Percentiles rank a stretch among this genome's conserved stretches.
Evolutionary conservation across 148 eudicot genomes (phyloP).

Genomic region (Chenopodium formosanum): DNA sequence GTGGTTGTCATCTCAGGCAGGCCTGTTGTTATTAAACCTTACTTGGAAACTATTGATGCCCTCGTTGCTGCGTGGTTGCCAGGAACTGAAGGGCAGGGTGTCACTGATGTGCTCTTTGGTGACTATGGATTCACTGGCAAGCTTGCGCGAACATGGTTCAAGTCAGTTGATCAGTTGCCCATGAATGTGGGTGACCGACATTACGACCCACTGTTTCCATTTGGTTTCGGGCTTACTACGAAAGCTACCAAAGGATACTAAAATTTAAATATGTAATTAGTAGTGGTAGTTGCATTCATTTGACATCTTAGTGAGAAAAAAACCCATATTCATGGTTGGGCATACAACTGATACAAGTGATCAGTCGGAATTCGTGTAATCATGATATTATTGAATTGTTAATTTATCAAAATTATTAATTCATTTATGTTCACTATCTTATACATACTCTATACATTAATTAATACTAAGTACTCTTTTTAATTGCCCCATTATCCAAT

Average conservation of each 20-base stretch:
- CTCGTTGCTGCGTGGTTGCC: slow-evolving; percentile 57
- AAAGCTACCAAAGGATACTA: slow-evolving; percentile 9
- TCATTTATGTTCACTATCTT: not conserved
- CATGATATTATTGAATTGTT: not conserved
- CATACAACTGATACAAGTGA: not conserved
- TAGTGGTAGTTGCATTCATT: not conserved
- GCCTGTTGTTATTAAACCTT: slow-evolving; percentile 49
- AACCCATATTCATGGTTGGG: not conserved
- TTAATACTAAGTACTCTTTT: no score
- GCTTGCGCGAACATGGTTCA: slow-evolving; percentile 48
- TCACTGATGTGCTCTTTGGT: slow-evolving; percentile 40
- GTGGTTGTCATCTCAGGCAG: slow-evolving; percentile 54
- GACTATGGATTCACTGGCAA: slow-evolving; percentile 37
- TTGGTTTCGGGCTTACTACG: slow-evolving; percentile 47
- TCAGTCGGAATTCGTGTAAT: not conserved
- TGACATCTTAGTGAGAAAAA: no score
- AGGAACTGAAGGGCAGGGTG: slow-evolving; percentile 46
- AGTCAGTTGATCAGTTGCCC: slow-evolving; percentile 41
- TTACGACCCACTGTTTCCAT: slow-evolving; percentile 49
- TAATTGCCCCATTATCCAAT: no score
- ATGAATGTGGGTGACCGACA: slow-evolving; percentile 46
- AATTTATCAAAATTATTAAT: not conserved
- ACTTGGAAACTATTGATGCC: slow-evolving; percentile 33
- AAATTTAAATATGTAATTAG: not conserved
- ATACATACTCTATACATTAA: no score